phyloP scores from a whole-genome alignment of 306 rosid species.

The Prunus salicina region DNA sequence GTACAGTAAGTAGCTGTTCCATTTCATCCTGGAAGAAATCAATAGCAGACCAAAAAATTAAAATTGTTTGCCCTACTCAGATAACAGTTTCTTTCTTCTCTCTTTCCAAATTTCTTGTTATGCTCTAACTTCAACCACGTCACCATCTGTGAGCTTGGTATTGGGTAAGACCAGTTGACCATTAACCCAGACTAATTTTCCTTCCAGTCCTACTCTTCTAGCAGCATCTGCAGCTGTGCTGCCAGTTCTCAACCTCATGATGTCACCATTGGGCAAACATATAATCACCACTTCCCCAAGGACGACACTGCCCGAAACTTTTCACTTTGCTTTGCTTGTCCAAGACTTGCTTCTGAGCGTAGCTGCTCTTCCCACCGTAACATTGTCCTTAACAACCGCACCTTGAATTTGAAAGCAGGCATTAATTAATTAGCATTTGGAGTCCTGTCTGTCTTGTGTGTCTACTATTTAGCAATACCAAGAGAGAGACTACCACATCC shows the following conservation, averaged over 20 bases:
- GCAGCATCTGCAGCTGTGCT: slow-evolving; percentile 99
- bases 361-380: slow-evolving; percentile 90
- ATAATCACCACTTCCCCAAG: slow-evolving; percentile 85
- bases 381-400: slow-evolving; percentile 76
- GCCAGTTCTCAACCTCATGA: slow-evolving; percentile 76
- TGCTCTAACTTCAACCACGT: slow-evolving; percentile 83
- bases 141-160: slow-evolving; percentile 89
- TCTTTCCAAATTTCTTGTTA: slow-evolving; percentile 37
- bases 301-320: slow-evolving; percentile 23
- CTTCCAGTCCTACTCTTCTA: slow-evolving; percentile 79
- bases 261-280: slow-evolving; percentile 86
- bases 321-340: slow-evolving; percentile 29
- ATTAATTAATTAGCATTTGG: slow-evolving; percentile 12
- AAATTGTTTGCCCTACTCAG: no score
- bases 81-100: not conserved
- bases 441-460: not conserved
- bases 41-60: not conserved
- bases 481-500: not conserved
- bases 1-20: not conserved
- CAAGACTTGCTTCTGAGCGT: slow-evolving; percentile 65
- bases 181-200: slow-evolving; percentile 77
- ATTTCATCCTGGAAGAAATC: not conserved
- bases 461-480: no score
- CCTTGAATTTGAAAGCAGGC: slow-evolving; percentile 43
- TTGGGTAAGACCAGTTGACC: slow-evolving; percentile 73